Evolutionary conservation across 345 rosid genomes (phyloP).

Genomic region (Hypericum perforatum): DNA sequence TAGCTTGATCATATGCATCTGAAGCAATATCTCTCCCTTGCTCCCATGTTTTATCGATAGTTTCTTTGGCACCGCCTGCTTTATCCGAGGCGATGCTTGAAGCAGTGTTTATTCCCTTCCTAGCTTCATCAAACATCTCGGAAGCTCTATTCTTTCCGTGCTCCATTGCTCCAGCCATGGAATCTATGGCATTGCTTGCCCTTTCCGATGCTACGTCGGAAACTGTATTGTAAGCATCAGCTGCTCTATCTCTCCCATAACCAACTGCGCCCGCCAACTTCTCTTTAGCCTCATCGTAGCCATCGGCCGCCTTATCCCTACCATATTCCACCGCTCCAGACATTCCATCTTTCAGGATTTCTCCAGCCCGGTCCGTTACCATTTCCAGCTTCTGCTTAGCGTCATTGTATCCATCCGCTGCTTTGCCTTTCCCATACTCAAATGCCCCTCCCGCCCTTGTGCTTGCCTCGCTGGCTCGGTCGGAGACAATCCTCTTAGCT

Average conservation of each 20-base stretch:
- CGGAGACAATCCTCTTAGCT: conserved; percentile 1
- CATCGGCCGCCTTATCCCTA: too few relatives aligned
- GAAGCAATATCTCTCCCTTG: not conserved
- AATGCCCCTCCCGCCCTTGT: too few relatives aligned
- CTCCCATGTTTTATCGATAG: not conserved
- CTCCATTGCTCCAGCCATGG: not conserved
- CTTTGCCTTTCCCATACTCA: conserved; percentile 23
- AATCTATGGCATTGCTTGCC: conserved; percentile 14
- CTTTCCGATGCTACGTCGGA: conserved; percentile 1
- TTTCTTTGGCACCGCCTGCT: conserved; percentile 1
- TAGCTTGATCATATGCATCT: too few relatives aligned
- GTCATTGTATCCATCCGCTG: conserved; percentile 9
- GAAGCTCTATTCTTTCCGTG: conserved; percentile 14
- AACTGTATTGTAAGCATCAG: not conserved
- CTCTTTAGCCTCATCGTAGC: too few relatives aligned
- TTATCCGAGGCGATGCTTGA: not conserved
- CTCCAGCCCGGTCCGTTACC: conserved; percentile 7
- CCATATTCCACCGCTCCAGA: too few relatives aligned
- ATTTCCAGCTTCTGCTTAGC: conserved; percentile 3
- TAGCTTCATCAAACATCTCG: too few relatives aligned
- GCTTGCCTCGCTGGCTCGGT: not conserved
- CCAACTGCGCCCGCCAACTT: conserved; percentile 3
- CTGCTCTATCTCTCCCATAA: conserved; percentile 1
- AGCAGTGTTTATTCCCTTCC: too few relatives aligned
- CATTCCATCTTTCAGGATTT: conserved; percentile 3